Evolutionary conservation across 164 flowering plant genomes (phyloP).

Genomic region (Aristolochia fimbriata): DNA sequence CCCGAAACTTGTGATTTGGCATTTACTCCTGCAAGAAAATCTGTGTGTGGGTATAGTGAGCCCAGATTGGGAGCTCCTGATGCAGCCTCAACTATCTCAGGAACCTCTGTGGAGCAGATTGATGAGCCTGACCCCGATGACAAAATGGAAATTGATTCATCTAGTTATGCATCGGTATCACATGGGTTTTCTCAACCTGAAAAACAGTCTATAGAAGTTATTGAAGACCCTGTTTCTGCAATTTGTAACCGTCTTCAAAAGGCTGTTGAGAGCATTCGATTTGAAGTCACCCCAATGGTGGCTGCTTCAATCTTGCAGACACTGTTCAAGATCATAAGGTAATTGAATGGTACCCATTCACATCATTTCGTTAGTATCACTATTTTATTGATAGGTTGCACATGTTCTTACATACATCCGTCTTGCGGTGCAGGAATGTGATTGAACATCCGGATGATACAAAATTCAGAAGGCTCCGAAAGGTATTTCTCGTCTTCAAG

Average conservation of each 20-base stretch:
- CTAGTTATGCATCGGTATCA: neutral
- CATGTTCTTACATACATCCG: neutral
- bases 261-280: conserved; percentile 45
- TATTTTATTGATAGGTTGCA: neutral
- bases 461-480: conserved; percentile 69
- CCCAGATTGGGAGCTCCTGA: neutral
- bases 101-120: conserved; percentile 8
- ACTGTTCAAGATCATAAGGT: conserved; percentile 71
- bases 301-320: conserved; percentile 46
- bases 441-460: conserved; percentile 73
- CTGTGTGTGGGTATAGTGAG: too few species aligned
- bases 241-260: conserved; percentile 52
- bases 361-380: neutral
- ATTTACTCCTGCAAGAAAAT: too few species aligned
- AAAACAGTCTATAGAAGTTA: conserved; percentile 41
- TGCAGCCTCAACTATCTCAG: neutral
- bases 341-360: neutral
- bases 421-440: conserved; percentile 50
- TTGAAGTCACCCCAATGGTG: conserved; percentile 48
- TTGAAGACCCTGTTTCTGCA: conserved; percentile 61
- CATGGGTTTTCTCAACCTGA: neutral
- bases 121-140: conserved; percentile 67
- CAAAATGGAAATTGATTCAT: neutral
- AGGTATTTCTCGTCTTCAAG: conserved; percentile 32
- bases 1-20: neutral